These are phyloP conservation scores for Debaryomyces udenii DNA, from an alignment of 1,139 yeast species.

Conservation along the genomic window DNA sequence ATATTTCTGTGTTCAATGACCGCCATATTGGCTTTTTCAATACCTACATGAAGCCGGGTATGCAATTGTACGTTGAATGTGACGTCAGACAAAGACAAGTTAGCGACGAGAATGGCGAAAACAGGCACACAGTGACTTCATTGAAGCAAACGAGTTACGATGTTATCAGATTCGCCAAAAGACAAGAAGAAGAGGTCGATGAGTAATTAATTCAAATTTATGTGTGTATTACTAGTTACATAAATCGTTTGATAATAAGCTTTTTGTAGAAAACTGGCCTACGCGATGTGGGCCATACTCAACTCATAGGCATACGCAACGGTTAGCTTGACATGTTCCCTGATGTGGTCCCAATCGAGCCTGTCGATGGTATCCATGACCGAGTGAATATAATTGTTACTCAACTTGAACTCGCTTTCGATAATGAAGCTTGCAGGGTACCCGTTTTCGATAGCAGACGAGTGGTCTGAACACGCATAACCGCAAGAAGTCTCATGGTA, in stretches of 20 bases:
- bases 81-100: constrained; percentile 39
- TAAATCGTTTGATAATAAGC: background rate
- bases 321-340: constrained; percentile 76
- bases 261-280: no score
- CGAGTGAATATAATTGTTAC: constrained; percentile 74
- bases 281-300: constrained; percentile 31
- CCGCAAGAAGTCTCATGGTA: constrained; percentile 81
- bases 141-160: constrained; percentile 43
- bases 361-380: constrained; percentile 80
- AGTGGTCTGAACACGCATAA: constrained; percentile 92
- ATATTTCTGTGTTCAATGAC: constrained; percentile 45
- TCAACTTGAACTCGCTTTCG: constrained; percentile 68
- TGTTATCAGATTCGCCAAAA: constrained; percentile 44
- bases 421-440: constrained; percentile 82
- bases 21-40: constrained; percentile 41
- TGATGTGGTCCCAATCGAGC: constrained; percentile 74
- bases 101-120: constrained; percentile 39
- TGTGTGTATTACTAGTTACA: constrained; percentile 8
- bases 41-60: constrained; percentile 45
- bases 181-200: constrained; percentile 21
- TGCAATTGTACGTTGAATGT: constrained; percentile 46
- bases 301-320: constrained; percentile 73
- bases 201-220: constrained; percentile 9
- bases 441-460: constrained; percentile 81
- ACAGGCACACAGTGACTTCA: constrained; percentile 33